Base-by-base conservation (phyloP, 2,329 filamentous ascomycete species). In the Blumeria hordei region DNA sequence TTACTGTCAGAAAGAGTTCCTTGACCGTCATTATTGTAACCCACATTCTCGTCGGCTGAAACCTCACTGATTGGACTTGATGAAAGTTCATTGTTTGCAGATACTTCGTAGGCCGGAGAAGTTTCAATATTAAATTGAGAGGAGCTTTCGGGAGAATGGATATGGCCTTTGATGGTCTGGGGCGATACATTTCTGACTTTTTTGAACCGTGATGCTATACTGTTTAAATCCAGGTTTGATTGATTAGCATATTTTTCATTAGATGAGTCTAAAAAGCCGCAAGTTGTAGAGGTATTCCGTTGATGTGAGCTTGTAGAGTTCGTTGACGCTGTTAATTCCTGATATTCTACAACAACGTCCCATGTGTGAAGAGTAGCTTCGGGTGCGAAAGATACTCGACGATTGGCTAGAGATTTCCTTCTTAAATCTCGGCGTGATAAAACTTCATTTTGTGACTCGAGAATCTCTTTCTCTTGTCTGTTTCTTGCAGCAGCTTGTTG, bases 311-410 rank as follows among this genome's bases (percentile, higher is more conserved):
- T 59, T 59, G 90, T 85, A 0, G 84, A 83, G 7, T 76, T 74
- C 6, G 80, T 82, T 10, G 79, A 81, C 12, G 82, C 84, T 1
- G 88, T 93, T 18, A 86, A 86, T 65, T 95, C 88, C 64, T 88
- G 87, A 59, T 88, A 84, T 64, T 96, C 90, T 47, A 95, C 78
- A 55, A 65, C 63, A 92, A 66, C 88, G 64, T 96, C 88, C 75
- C 94, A 96, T 0, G 92, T 98, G 66, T 98, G 92, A 37, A 98
- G 74, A 3, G 92, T 98, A 11, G 92, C 92, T 69, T 98, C 92
- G 0, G 92, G 92, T 4, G 92, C 92, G 68, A 98, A 98, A 0
- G 90, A 96, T 36, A 98, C 92, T 64, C 92, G 80, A 63, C 92
- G 80, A 66, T 92, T 94, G 51, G 90, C 88, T 56, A 94, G 75